Evolutionary conservation across 2,329 filamentous ascomycete genomes (phyloP), one percentile per base, ranked within the genome.

Genomic region (Blastomyces gilchristii): DNA sequence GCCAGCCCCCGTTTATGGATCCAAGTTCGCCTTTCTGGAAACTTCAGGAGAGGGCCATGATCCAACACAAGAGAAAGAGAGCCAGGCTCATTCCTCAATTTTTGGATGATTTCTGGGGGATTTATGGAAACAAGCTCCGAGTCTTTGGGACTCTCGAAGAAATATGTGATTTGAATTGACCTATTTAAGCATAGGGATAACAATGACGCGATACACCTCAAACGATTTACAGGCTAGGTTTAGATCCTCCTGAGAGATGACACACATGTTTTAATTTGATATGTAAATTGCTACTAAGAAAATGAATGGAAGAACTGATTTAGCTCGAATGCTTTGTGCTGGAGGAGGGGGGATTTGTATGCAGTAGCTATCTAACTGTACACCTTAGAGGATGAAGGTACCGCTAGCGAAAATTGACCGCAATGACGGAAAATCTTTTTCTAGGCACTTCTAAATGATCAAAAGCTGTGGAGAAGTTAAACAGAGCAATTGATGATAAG

Each of bases 331-430:
- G 25, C 37, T 41, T 37, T 18, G 37, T 58, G 28, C 14, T 14
- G 7, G n/a, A 41, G 1, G n/a, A 41, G 1, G 12, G 12, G 34
- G 25, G 11, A 58, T n/a, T 50, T 96, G 90, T 96, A 77, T 82
- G 88, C 90, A 91, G 86, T 85, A 85, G 85, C 91, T 96, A 96
- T 96, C 91, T 96, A 96, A 93, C 91, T 83, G 88, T 86, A 87
- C 85, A 83, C 89, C 87, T 89, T 90, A 85, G 76, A 78, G 75
- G 74, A 78, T 79, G 84, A 89, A 91, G 90, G 89, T 87, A 87
- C 89, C 85, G 91, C 89, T 97, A 97, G 92, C 92, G 92, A 91
- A 96, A 91, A 91, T 90, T 89, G 88, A 88, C 88, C 90, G 88
- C 87, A 79, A 75, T 73, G 70, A 63, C 66, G 54, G 63, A 65